Conservation (phyloP, 2,329 filamentous ascomycete species). For the Neodidymelliopsis sp. region DNA sequence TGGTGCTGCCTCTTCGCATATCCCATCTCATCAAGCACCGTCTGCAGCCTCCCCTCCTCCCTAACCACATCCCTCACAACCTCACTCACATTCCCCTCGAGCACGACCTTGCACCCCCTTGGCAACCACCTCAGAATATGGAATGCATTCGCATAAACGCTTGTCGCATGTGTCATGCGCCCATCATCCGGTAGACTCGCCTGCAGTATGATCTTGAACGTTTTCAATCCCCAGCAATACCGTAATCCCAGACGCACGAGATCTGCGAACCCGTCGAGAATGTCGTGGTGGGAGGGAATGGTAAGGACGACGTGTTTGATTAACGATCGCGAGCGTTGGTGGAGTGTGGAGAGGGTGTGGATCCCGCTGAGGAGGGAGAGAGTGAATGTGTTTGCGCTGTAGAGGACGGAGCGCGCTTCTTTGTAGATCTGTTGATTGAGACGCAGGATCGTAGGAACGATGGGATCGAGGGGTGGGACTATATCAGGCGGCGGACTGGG, state of each 20-base stretch:
- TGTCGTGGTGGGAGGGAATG: constrained; percentile 57
- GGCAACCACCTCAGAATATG: constrained; percentile 57
- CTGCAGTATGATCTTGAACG: constrained; percentile 51
- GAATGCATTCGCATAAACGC: constrained; percentile 57
- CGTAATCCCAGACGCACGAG: constrained; percentile 54
- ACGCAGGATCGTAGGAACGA: constrained; percentile 50
- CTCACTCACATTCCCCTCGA: constrained; percentile 51
- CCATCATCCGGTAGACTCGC: constrained; percentile 41
- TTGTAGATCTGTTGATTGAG: constrained; percentile 50
- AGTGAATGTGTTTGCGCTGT: constrained; percentile 44
- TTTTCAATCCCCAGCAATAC: constrained; percentile 56
- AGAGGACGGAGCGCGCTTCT: constrained; percentile 43
- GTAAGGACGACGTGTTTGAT: constrained; percentile 54
- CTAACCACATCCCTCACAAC: constrained; percentile 52
- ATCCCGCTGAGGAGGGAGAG: constrained; percentile 50
- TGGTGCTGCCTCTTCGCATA: constrained; percentile 46
- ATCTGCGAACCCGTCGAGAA: constrained; percentile 56
- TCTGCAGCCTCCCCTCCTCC: constrained; percentile 52
- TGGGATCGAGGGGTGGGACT: constrained; percentile 34
- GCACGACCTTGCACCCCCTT: constrained; percentile 49
- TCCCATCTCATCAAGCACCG: constrained; percentile 51
- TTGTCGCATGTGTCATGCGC: constrained; percentile 44
- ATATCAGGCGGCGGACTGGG: constrained; percentile 3
- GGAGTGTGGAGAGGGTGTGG: constrained; percentile 49
- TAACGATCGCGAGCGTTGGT: constrained; percentile 53